Percentiles rank a stretch among this genome's conserved stretches.
Conservation (phyloP, 306 rosid genomes). For the Spatholobus suberectus region DNA sequence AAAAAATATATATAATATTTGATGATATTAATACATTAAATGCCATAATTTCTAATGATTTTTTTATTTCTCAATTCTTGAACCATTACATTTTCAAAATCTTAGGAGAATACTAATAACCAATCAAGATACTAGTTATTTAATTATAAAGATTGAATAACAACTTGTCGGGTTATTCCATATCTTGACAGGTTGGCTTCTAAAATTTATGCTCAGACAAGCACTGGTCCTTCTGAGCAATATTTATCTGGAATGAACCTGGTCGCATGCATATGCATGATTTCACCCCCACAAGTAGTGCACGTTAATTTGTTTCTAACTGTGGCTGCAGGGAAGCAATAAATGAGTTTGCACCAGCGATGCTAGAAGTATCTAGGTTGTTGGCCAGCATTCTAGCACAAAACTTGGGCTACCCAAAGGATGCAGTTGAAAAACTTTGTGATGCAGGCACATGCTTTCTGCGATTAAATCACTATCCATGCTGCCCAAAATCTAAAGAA, state of each 20-base stretch:
- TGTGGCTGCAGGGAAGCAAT: constrained; percentile 64
- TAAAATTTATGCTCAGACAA: constrained; percentile 37
- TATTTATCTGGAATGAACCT: constrained; percentile 34
- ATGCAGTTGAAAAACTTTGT: constrained; percentile 62
- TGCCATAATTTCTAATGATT: no score
- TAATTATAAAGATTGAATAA: background rate
- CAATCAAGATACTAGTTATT: background rate
- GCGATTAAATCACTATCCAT: constrained; percentile 82
- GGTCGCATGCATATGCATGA: constrained; percentile 12
- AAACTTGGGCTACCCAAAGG: constrained; percentile 60
- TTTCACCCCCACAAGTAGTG: constrained; percentile 23
- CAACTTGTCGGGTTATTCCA: constrained; percentile 33
- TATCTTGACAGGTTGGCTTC: constrained; percentile 47
- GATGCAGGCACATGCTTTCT: constrained; percentile 84
- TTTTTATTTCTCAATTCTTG: background rate
- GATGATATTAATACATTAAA: no score
- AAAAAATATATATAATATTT: no score
- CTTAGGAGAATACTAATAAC: background rate
- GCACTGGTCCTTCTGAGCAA: constrained; percentile 38
- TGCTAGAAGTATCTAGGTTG: constrained; percentile 68
- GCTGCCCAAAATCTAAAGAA: constrained; percentile 64
- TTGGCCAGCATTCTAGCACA: constrained; percentile 75
- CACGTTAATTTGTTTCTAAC: constrained; percentile 41
- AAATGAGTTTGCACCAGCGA: constrained; percentile 77
- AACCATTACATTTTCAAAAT: background rate